Conservation (phyloP, 306 rosid genomes). For the Dicorynia guianensis region DNA sequence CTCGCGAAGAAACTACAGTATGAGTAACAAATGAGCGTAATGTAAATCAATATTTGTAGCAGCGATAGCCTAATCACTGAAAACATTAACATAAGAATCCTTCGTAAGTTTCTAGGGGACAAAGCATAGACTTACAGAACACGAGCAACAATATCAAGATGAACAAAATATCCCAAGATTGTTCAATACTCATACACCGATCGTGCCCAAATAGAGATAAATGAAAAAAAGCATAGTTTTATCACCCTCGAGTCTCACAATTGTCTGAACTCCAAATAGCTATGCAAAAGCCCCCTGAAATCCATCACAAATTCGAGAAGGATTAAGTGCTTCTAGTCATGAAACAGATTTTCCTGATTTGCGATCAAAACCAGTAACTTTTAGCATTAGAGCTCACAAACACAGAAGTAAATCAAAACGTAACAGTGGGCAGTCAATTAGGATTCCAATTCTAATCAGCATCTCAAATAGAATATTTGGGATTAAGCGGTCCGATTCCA, state of each 20-base stretch:
- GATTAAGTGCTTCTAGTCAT: background rate
- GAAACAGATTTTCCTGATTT: conserved; percentile 30
- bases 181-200: background rate
- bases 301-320: background rate
- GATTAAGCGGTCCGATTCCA: no score
- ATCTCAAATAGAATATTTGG: no score
- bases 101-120: background rate
- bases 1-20: conserved; percentile 83
- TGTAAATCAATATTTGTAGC: conserved; percentile 83
- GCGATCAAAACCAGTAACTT: no score
- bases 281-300: background rate
- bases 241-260: background rate
- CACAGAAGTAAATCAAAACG: no score
- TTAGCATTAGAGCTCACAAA: no score
- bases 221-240: background rate
- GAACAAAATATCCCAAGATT: conserved; percentile 3
- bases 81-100: conserved; percentile 41
- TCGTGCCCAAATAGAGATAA: background rate
- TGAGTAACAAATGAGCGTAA: conserved; percentile 72
- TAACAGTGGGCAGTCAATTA: no score
- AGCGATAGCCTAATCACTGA: conserved; percentile 83
- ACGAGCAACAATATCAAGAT: background rate
- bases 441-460: no score
- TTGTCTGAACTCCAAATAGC: background rate
- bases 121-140: conserved; percentile 2